Evolutionary conservation across 1,284 basidiomycete genomes (phyloP), one percentile per base, ranked within the genome.

Genomic region (Omphalotus olearius): DNA sequence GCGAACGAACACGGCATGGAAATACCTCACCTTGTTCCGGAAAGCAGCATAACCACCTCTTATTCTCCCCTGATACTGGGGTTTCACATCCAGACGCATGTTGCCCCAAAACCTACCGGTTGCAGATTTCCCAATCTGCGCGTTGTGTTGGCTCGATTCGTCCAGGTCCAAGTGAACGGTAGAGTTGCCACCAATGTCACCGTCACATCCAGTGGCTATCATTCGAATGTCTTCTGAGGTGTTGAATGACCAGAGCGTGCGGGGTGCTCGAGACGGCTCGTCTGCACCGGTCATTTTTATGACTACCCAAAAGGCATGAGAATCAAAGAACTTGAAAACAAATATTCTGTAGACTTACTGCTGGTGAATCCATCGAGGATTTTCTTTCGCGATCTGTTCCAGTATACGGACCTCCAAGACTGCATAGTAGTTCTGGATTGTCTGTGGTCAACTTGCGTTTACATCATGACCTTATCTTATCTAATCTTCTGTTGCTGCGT

Each of bases 131-230:
- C 66, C 70, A 33, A 75, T 72, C 33, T 62, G 62, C 20, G 56
- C 52, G 55, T 77, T 77, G 44, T 67, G 65, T 54, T 70, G 67
- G 3, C 65, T 69, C 1, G 67, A 65, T 35, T 76, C 70, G 59
- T 86, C 82, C 28, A 91, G 68, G 47, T 81, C 82, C 33, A 93
- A 70, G 56, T 85, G 65, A 6, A 81, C 83, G 0, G 83, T 84
- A 3, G 91, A 91, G n/a, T 79, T 78, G 1, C 93, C 93, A 1
- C 93, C 93, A 47, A 93, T 84, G 66, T 95, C 93, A 2, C 76
- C 76, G 66, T 95, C 92, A 60, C 85, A 89, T 2, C 92, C 92
- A 0, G 79, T 81, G 0, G 83, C 87, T 56, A 83, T 84, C 25
- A 78, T 72, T n/a, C 74, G 58, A 37, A 90, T 60, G 55, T 87